Evolutionary conservation across 2,329 filamentous ascomycete genomes (phyloP).

Genomic region (Cladorrhinum sp.): DNA sequence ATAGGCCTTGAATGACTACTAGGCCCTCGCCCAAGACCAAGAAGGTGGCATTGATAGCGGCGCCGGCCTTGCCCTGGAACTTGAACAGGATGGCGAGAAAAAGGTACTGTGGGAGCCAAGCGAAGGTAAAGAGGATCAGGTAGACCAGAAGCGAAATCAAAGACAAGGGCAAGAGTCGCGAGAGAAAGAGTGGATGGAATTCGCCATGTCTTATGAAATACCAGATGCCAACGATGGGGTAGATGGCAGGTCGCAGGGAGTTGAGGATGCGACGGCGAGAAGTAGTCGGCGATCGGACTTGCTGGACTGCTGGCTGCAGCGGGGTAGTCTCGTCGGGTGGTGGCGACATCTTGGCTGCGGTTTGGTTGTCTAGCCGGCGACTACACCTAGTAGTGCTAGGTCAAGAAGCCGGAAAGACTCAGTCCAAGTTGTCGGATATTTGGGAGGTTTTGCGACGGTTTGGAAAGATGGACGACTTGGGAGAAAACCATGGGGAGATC

Average conservation of each 20-base stretch:
- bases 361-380: background rate
- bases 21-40: slow-evolving; percentile 80
- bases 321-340: background rate
- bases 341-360: background rate
- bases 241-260: slow-evolving; percentile 29
- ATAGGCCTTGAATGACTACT: slow-evolving; percentile 66
- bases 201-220: slow-evolving; percentile 77
- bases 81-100: slow-evolving; percentile 64
- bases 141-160: slow-evolving; percentile 82
- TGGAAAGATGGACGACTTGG: background rate
- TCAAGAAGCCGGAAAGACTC: background rate
- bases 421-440: background rate
- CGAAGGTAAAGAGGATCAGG: slow-evolving; percentile 79
- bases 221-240: slow-evolving; percentile 69
- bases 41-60: slow-evolving; percentile 87
- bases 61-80: slow-evolving; percentile 74
- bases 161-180: slow-evolving; percentile 75
- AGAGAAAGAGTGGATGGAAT: slow-evolving; percentile 76
- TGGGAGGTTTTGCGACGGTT: background rate
- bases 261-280: background rate
- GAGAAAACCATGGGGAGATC: background rate
- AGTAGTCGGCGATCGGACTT: background rate
- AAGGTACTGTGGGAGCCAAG: slow-evolving; percentile 84
- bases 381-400: background rate
- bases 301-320: background rate